Evolutionary conservation across 2,329 filamentous ascomycete genomes (phyloP).

Genomic region (Alternaria sp.): DNA sequence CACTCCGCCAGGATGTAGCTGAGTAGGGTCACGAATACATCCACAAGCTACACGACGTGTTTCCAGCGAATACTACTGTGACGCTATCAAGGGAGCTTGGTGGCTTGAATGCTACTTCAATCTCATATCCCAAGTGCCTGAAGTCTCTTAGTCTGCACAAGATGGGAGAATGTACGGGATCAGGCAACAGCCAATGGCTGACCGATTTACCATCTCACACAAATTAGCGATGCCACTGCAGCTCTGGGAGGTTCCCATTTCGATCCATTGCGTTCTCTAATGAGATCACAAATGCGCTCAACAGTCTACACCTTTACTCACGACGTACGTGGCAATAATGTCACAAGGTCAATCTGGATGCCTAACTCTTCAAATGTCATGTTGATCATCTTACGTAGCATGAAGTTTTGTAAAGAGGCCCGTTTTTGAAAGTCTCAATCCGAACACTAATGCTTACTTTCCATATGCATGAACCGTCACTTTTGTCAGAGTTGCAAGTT

Average conservation of each 20-base stretch:
- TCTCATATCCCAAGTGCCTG: constrained; percentile 2
- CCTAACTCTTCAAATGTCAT: background rate
- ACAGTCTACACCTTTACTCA: background rate
- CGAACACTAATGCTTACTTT: background rate
- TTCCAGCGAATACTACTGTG: constrained; percentile 6
- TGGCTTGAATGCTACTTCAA: constrained; percentile 3
- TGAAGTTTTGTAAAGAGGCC: background rate
- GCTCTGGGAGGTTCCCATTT: background rate
- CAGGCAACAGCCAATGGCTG: background rate
- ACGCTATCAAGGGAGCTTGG: constrained; percentile 1
- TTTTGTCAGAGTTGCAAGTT: background rate
- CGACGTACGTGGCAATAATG: background rate
- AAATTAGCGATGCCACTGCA: background rate
- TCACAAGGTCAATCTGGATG: background rate
- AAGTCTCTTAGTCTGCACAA: background rate
- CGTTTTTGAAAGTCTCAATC: background rate
- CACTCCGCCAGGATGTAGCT: constrained; percentile 44
- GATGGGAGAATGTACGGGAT: background rate
- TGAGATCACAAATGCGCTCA: background rate
- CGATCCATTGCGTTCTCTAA: background rate
- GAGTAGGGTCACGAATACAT: constrained; percentile 48
- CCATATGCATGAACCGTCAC: background rate
- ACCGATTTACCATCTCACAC: background rate
- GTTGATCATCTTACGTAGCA: background rate
- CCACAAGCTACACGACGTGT: constrained; percentile 36